Evolutionary conservation across 768 basidiomycete genomes (phyloP).

Genomic region (Dendrothele bispora): DNA sequence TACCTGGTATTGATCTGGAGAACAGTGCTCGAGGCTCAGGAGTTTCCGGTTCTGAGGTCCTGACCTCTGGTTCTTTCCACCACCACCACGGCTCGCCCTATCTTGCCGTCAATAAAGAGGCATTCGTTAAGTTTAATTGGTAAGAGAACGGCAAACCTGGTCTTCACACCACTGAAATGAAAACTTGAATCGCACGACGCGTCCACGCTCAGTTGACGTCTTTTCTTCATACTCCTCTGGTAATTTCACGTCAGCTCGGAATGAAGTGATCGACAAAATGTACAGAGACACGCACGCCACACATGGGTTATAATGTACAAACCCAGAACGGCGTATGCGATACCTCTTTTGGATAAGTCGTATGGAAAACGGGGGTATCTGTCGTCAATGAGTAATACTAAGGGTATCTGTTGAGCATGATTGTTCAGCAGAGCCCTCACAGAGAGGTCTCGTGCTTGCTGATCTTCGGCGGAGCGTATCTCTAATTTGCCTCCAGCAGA

Average conservation of each 20-base stretch:
- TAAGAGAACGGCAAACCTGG: slow-evolving; percentile 41
- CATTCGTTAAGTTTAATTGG: too few species aligned
- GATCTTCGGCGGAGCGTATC: slow-evolving; percentile 56
- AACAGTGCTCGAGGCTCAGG: background rate
- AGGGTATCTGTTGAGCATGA: slow-evolving; percentile 50
- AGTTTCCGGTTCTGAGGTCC: background rate
- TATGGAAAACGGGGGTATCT: slow-evolving; percentile 75
- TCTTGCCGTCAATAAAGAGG: background rate
- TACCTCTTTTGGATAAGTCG: slow-evolving; percentile 49
- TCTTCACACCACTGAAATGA: slow-evolving; percentile 82
- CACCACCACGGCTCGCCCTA: slow-evolving; percentile 53
- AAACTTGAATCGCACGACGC: slow-evolving; percentile 79
- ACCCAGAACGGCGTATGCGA: slow-evolving; percentile 51
- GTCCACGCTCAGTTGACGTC: slow-evolving; percentile 39
- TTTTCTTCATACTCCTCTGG: slow-evolving; percentile 65
- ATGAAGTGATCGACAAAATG: slow-evolving; percentile 11
- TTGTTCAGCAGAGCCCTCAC: slow-evolving; percentile 68
- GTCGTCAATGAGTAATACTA: slow-evolving; percentile 74
- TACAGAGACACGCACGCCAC: slow-evolving; percentile 53
- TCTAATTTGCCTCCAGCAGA: slow-evolving; percentile 37
- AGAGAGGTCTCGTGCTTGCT: slow-evolving; percentile 66
- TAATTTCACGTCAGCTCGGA: background rate
- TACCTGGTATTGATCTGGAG: background rate
- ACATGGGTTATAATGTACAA: slow-evolving; percentile 71
- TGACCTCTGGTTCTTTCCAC: background rate